phyloP scores from a whole-genome alignment of 768 basidiomycete species.

The Dentipellis sp. region DNA sequence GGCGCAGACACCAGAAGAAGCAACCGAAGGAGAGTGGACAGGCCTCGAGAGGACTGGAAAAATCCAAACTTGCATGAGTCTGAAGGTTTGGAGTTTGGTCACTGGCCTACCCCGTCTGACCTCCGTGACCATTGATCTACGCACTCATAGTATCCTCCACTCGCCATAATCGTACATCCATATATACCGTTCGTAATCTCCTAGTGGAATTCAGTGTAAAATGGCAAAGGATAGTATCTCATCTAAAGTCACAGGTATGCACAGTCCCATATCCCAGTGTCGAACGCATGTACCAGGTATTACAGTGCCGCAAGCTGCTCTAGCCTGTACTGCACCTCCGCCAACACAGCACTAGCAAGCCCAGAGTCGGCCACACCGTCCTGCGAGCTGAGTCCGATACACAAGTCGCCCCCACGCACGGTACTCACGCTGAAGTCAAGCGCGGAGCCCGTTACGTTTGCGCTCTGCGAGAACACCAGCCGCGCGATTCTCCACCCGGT shows the following conservation, averaged over 20 bases:
- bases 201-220: neutral
- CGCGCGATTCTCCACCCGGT: neutral
- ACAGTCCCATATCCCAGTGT: neutral
- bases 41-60: neutral
- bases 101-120: neutral
- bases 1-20: neutral
- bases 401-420: slow-evolving; percentile 1
- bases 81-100: neutral
- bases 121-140: neutral
- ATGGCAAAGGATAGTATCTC: no score
- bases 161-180: neutral
- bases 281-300: neutral
- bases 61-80: neutral
- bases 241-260: no score
- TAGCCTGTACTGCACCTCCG: neutral
- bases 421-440: neutral
- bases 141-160: neutral
- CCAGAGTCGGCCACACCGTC: neutral
- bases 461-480: neutral
- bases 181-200: neutral
- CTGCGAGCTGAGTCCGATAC: neutral
- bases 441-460: neutral
- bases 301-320: neutral
- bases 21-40: neutral
- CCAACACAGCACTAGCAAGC: neutral